Conservation (phyloP, 306 rosid species). For the Hippophae rhamnoides region DNA sequence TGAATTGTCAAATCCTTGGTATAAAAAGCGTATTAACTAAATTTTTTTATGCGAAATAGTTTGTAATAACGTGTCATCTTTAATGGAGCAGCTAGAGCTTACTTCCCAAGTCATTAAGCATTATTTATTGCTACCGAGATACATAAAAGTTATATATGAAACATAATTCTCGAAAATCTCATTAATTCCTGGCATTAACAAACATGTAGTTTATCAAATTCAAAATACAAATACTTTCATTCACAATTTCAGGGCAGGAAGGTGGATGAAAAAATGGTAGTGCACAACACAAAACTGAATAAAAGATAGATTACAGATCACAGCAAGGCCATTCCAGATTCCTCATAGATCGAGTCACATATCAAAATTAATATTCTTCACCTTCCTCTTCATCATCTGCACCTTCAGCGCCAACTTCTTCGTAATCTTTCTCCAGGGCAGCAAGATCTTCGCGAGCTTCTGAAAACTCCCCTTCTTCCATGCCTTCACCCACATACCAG, state of each 20-base stretch:
- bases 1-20: too few relatives aligned
- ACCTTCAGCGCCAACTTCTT: conserved; percentile 78
- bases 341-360: conserved; percentile 17
- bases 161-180: conserved; percentile 8
- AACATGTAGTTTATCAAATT: conserved; percentile 14
- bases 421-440: conserved; percentile 87
- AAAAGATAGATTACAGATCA: neutral
- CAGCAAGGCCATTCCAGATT: conserved; percentile 24
- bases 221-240: conserved; percentile 14
- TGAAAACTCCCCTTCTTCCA: conserved; percentile 94
- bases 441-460: conserved; percentile 97
- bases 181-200: conserved; percentile 18
- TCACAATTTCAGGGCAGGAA: conserved; percentile 27
- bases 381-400: conserved; percentile 75
- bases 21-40: too few relatives aligned
- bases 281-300: conserved; percentile 29
- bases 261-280: conserved; percentile 23
- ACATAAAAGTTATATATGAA: neutral
- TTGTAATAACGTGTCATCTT: too few relatives aligned
- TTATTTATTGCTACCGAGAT: too few relatives aligned
- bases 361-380: conserved; percentile 39
- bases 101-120: too few relatives aligned
- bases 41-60: too few relatives aligned
- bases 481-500: conserved; percentile 93
- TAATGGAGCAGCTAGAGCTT: too few relatives aligned